Conservation (phyloP, 805 yeast genomes). For the Hanseniaspora osmophila region DNA sequence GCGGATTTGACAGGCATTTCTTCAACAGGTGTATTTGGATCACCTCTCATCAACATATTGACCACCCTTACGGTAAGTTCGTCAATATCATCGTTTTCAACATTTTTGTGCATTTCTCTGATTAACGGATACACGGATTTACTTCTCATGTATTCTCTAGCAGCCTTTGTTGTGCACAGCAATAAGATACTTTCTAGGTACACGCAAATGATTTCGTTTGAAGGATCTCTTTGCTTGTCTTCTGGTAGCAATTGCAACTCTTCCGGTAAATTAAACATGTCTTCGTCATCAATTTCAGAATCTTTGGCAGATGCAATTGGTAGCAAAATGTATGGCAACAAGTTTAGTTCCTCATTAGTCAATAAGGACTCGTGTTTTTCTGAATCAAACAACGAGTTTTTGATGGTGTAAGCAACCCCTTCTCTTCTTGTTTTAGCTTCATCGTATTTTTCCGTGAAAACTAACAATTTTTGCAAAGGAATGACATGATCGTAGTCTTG, state of each 20-base stretch:
- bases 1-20: conserved; percentile 33
- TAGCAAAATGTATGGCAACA: conserved; percentile 67
- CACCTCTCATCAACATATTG: conserved; percentile 87
- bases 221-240: conserved; percentile 66
- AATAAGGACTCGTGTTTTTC: conserved; percentile 49
- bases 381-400: conserved; percentile 75
- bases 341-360: conserved; percentile 47
- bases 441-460: conserved; percentile 70
- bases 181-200: conserved; percentile 72
- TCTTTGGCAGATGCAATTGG: conserved; percentile 71
- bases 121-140: conserved; percentile 76
- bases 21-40: conserved; percentile 35
- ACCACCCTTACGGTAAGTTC: conserved; percentile 76
- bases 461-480: conserved; percentile 69
- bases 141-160: conserved; percentile 65
- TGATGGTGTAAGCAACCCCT: conserved; percentile 86
- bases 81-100: conserved; percentile 32
- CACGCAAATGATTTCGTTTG: conserved; percentile 44
- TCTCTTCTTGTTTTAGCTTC: conserved; percentile 61
- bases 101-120: conserved; percentile 67
- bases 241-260: conserved; percentile 68
- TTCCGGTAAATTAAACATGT: conserved; percentile 75
- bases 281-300: conserved; percentile 63
- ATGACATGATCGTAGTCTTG: conserved; percentile 65
- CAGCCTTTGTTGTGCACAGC: conserved; percentile 58